Evolutionary conservation across 805 yeast species (phyloP).

Genomic region (Myxozyma lipomycoides): DNA sequence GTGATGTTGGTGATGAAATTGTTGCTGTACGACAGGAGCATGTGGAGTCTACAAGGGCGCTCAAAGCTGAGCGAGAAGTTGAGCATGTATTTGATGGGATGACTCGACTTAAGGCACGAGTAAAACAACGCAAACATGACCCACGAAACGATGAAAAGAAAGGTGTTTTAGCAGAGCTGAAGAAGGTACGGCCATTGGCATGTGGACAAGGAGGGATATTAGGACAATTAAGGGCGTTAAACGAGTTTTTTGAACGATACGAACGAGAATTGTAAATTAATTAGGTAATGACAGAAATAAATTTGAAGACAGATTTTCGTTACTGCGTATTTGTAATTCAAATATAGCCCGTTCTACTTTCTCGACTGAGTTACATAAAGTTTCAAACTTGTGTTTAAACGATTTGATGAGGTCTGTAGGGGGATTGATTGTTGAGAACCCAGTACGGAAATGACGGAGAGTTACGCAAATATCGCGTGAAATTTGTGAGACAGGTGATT

Average conservation of each 20-base stretch:
- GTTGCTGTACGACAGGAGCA: constrained; percentile 6
- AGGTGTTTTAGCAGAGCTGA: constrained; percentile 15
- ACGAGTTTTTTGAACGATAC: constrained; percentile 8
- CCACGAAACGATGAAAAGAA: neutral
- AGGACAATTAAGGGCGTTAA: constrained; percentile 14
- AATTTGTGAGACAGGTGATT: constrained; percentile 5
- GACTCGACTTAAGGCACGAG: constrained; percentile 7
- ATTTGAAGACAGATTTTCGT: neutral
- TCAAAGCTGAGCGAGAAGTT: constrained; percentile 3
- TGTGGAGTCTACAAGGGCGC: neutral
- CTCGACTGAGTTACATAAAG: constrained; percentile 22
- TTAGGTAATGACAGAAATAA: neutral
- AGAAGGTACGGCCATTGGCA: constrained; percentile 16
- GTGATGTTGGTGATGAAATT: constrained; percentile 6
- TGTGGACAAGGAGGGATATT: constrained; percentile 16
- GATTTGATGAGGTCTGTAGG: constrained; percentile 11
- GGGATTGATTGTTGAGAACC: constrained; percentile 7
- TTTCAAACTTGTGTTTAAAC: constrained; percentile 20
- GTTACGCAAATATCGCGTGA: constrained; percentile 17
- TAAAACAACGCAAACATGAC: neutral
- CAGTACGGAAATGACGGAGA: constrained; percentile 19
- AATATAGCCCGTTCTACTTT: constrained; percentile 31
- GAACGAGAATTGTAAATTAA: neutral
- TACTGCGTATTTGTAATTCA: constrained; percentile 15
- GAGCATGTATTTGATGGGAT: constrained; percentile 9